These are phyloP conservation scores for Nitzschia sp. DNA, from an alignment of 108 stramenopile genomes.

Conservation along the genomic window DNA sequence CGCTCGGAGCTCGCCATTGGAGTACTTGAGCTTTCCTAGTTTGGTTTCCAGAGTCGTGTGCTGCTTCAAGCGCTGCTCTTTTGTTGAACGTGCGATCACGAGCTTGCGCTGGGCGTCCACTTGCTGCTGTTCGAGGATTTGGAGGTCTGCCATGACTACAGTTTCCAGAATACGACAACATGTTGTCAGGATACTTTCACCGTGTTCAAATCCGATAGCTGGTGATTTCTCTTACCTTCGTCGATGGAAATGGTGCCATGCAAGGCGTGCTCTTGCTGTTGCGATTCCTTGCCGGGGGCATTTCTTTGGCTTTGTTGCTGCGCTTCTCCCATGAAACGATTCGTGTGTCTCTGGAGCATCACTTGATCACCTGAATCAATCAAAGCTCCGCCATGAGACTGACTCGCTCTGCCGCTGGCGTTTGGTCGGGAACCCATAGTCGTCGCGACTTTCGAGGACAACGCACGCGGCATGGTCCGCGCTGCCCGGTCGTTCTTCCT, in stretches of 20 bases:
- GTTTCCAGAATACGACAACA: no score
- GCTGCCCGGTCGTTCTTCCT: no score
- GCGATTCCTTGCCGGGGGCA: constrained; percentile 10
- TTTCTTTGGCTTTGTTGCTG: no score
- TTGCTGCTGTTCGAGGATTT: constrained; percentile 81
- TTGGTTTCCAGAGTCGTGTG: constrained; percentile 53
- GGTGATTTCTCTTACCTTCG: constrained; percentile 22
- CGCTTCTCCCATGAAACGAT: no score
- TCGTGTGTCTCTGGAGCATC: constrained; percentile 22
- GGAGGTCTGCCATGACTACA: constrained; percentile 76
- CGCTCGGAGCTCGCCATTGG: constrained; percentile 68
- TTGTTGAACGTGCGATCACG: constrained; percentile 48
- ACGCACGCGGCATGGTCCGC: no score
- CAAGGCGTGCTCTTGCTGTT: constrained; percentile 20
- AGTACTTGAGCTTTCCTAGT: constrained; percentile 66
- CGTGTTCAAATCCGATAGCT: not conserved
- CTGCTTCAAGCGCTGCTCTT: constrained; percentile 60
- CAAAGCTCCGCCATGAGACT: no score
- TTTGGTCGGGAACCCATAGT: no score
- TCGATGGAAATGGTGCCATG: constrained; percentile 28
- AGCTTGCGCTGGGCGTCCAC: constrained; percentile 77
- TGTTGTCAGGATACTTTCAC: not conserved
- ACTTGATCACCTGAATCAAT: constrained; percentile 28
- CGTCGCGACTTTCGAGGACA: no score
- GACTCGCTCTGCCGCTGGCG: no score